Evolutionary conservation across 148 eudicot species (phyloP), one percentile per base, ranked within the genome.

Genomic region (Rhododendron mucronatum): DNA sequence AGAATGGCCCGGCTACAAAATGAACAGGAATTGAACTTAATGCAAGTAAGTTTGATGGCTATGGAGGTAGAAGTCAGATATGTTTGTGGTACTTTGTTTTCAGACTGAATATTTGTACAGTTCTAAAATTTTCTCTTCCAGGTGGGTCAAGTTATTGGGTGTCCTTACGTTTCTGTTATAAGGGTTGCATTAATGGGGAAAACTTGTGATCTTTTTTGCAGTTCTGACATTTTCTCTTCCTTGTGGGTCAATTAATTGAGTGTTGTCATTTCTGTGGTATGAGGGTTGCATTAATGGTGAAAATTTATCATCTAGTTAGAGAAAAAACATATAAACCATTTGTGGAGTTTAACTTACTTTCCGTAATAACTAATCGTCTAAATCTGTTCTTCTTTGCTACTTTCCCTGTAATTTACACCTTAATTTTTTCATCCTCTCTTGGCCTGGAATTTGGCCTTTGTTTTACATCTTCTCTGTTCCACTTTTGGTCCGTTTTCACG

Each of bases 21-120:
- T 88, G 98, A 97, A 87, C 99, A 95, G 88, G 99, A 97, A 90
- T 86, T 94, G 89, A 95, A 92, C 85, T 92, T 97, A 30, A 92
- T 93, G 83, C 96, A 97, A 88, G 99, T 94, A 92, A 91, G 93
- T 89, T 44, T 67, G 23, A 45, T 84, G 81, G 51, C 75, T 67
- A 12, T 45, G 35, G 12, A 50, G 76, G 30, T 48, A 48, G 45
- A 44, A 71, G 41, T 57, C 30, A 59, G 23, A 50, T 16, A 57
- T 3, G 16, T 13, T 39, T 33, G 15, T 53, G 10, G 10, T 84
- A 33, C 50, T 74, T 30, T 35, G 21, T 33, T 55, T 47, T 11
- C 78, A 18, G 15, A 20, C 67, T 55, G 47, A 57, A 82, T 59
- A 55, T 39, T 81, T 57, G 10, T 57, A 39, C 53, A 63, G 15